These are phyloP conservation scores for Vaccinium myrtillus DNA, from an alignment of 148 eudicot species.

Conservation along the genomic window DNA sequence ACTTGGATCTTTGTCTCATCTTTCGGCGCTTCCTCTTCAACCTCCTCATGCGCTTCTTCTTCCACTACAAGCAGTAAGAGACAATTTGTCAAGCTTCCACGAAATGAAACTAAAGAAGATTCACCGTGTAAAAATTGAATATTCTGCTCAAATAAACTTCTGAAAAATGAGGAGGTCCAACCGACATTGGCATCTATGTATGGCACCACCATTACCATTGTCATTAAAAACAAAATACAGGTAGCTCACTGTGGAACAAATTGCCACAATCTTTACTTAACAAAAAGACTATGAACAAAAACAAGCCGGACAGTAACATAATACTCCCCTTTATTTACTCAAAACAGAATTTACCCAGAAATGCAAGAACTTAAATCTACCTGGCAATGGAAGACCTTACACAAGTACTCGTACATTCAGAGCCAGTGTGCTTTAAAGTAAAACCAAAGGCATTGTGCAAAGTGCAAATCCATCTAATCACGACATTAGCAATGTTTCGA, in stretches of 20 bases:
- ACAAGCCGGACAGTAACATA: background rate
- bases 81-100: background rate
- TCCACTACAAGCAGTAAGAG: constrained; percentile 17
- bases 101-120: background rate
- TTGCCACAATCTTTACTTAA: background rate
- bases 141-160: background rate
- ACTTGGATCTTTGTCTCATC: constrained; percentile 36
- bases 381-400: background rate
- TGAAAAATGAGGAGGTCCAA: background rate
- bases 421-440: background rate
- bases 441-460: background rate
- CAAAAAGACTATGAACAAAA: background rate
- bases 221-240: background rate
- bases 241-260: background rate
- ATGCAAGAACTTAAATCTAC: background rate
- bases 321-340: background rate
- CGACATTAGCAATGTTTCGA: background rate
- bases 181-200: background rate
- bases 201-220: background rate
- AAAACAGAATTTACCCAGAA: background rate
- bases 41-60: constrained; percentile 38
- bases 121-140: background rate
- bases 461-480: background rate
- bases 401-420: background rate
- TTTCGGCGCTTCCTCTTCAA: constrained; percentile 36